Evolutionary conservation across 345 rosid genomes (phyloP).

Genomic region (Excoecaria cochinchinensis): DNA sequence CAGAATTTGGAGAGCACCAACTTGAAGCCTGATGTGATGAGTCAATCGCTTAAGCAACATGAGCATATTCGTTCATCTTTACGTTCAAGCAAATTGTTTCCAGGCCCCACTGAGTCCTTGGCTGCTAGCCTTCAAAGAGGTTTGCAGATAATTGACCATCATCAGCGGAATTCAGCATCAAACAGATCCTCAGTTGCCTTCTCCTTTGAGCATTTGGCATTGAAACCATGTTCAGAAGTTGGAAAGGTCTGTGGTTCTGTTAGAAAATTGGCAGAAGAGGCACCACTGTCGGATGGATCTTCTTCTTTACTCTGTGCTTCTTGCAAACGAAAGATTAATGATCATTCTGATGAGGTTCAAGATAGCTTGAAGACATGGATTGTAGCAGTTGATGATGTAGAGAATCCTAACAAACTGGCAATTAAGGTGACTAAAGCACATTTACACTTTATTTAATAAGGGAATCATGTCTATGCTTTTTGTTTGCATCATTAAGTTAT

Average conservation of each 20-base stretch:
- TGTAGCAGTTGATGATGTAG: constrained; percentile 31
- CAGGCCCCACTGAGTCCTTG: constrained; percentile 72
- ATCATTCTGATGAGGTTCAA: constrained; percentile 32
- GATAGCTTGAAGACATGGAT: constrained; percentile 60
- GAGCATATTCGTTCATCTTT: constrained; percentile 68
- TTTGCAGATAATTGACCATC: constrained; percentile 73
- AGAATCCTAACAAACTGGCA: constrained; percentile 3
- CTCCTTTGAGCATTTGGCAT: constrained; percentile 72
- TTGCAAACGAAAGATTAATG: constrained; percentile 55
- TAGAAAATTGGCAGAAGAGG: constrained; percentile 41
- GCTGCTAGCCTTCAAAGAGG: constrained; percentile 96
- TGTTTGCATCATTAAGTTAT: neutral
- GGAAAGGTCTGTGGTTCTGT: constrained; percentile 45
- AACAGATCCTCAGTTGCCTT: constrained; percentile 64
- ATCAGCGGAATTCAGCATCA: constrained; percentile 53
- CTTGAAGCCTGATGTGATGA: constrained; percentile 26
- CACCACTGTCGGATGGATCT: constrained; percentile 33
- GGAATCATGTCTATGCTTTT: neutral
- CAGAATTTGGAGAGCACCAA: constrained; percentile 48
- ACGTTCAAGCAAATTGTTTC: constrained; percentile 65
- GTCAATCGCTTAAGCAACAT: constrained; percentile 43
- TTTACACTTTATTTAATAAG: constrained; percentile 1
- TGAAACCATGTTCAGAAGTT: constrained; percentile 61
- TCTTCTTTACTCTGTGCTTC: constrained; percentile 56
- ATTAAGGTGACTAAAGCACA: constrained; percentile 28